Evolutionary conservation across 2,329 filamentous ascomycete species (phyloP).

Genomic region (Scedosporium apiospermum): DNA sequence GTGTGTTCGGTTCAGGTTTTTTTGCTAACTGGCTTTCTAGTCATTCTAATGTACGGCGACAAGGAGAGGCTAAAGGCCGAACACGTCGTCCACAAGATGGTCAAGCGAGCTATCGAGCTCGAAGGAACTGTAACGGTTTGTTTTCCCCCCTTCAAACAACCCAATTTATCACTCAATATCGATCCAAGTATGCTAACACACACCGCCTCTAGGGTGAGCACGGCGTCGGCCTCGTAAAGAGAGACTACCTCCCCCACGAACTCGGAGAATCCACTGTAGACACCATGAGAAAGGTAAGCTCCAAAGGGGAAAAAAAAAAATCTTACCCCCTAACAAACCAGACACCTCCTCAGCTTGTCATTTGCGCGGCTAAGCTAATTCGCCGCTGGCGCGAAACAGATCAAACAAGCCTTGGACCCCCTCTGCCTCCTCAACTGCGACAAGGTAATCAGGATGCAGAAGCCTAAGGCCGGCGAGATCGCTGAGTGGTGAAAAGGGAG

Average conservation of each 20-base stretch:
- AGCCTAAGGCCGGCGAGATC: constrained; percentile 31
- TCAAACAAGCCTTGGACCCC: constrained; percentile 75
- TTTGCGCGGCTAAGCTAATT: constrained; percentile 1
- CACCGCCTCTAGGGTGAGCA: constrained; percentile 56
- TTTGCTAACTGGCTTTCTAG: constrained; percentile 15
- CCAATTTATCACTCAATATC: neutral
- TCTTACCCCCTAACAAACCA: neutral
- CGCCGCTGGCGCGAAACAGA: constrained; percentile 28
- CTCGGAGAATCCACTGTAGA: constrained; percentile 66
- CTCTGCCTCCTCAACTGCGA: constrained; percentile 60
- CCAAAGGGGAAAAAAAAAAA: neutral
- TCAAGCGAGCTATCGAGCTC: constrained; percentile 74
- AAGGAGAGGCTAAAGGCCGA: constrained; percentile 58
- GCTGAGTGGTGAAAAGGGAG: constrained; percentile 26
- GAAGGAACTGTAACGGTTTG: constrained; percentile 70
- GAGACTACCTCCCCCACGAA: constrained; percentile 74
- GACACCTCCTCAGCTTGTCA: neutral
- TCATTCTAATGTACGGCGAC: constrained; percentile 53
- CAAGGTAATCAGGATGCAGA: constrained; percentile 56
- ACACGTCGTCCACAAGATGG: constrained; percentile 70
- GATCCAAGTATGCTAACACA: neutral
- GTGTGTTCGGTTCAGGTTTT: neutral
- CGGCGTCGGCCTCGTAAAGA: constrained; percentile 74
- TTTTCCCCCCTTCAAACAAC: constrained; percentile 4
- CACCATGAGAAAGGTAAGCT: constrained; percentile 66